Evolutionary conservation across 306 rosid species (phyloP).

Genomic region (Fragaria vesca): DNA sequence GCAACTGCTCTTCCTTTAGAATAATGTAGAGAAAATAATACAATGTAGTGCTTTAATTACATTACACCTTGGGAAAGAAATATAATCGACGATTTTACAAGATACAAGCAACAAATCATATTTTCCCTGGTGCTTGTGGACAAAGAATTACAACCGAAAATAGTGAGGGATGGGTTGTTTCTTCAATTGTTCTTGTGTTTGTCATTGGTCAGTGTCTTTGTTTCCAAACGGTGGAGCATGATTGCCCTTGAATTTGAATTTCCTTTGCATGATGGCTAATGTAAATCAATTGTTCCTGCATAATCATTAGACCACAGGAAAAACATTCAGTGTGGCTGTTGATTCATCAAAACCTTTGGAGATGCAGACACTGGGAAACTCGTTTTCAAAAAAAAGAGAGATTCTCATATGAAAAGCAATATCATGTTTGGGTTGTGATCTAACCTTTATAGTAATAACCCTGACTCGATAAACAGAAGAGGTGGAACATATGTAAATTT

Average conservation of each 20-base stretch:
- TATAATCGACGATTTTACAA: neutral
- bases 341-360: neutral
- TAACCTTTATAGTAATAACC: constrained; percentile 42
- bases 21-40: neutral
- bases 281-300: constrained; percentile 22
- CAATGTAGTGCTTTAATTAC: constrained; percentile 1
- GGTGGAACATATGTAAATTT: constrained; percentile 8
- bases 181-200: constrained; percentile 13
- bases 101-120: neutral
- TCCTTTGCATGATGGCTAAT: constrained; percentile 2
- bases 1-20: neutral
- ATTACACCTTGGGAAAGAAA: neutral
- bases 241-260: constrained; percentile 21
- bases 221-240: constrained; percentile 17
- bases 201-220: neutral
- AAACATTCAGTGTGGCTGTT: neutral
- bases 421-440: neutral
- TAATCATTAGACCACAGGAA: constrained; percentile 19
- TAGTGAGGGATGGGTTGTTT: neutral
- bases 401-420: no score
- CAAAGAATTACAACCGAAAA: neutral
- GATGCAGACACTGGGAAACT: constrained; percentile 1
- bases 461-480: constrained; percentile 13
- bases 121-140: neutral
- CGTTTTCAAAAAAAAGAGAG: neutral